phyloP scores from a whole-genome alignment of 73 alveolate species.

The Paramecium pentaurelia region DNA sequence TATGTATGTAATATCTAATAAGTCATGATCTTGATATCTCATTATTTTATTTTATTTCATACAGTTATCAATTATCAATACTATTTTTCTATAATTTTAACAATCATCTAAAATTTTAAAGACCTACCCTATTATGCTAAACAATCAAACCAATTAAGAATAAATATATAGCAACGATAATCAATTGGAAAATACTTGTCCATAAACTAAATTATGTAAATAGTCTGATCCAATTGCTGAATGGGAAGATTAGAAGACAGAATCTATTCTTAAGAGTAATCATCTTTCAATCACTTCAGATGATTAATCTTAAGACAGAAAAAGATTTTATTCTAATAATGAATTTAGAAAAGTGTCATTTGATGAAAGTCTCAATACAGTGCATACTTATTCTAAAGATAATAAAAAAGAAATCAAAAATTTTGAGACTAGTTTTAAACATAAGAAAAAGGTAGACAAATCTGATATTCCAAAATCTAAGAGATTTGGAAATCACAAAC shows the following conservation, averaged over 20 bases:
- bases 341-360: conserved; percentile 26
- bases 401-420: neutral
- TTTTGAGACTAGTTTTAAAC: neutral
- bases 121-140: neutral
- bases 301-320: neutral
- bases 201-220: neutral
- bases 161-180: neutral
- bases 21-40: neutral
- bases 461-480: neutral
- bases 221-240: neutral
- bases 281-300: neutral
- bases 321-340: neutral
- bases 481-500: neutral
- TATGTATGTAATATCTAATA: neutral
- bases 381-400: neutral
- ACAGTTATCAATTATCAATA: neutral
- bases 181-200: neutral
- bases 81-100: neutral
- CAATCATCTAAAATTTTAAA: neutral
- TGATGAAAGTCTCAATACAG: conserved; percentile 22
- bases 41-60: neutral
- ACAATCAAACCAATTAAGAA: neutral
- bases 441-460: neutral
- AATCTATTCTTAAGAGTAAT: neutral
- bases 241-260: neutral